phyloP scores from a whole-genome alignment of 768 basidiomycete species.

The Candolleomyces efflorescens region DNA sequence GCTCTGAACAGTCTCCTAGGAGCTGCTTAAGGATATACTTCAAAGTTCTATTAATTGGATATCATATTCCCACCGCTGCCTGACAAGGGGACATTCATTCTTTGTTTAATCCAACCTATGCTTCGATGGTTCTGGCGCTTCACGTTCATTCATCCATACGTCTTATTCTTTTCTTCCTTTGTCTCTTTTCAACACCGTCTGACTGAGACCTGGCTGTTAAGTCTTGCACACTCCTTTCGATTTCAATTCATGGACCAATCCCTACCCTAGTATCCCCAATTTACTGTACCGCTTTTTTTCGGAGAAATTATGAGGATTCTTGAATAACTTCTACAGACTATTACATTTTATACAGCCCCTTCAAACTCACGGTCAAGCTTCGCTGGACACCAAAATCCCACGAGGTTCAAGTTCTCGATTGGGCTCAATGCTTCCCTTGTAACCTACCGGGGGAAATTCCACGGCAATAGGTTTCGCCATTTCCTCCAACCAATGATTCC shows the following conservation, averaged over 20 bases:
- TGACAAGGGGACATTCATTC: too few species aligned
- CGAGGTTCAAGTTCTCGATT: background rate
- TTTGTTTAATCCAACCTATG: too few species aligned
- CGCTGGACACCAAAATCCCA: background rate
- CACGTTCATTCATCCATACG: background rate
- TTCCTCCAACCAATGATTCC: constrained; percentile 36
- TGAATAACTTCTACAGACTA: background rate
- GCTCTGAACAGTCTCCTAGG: constrained; percentile 73
- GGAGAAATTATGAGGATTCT: background rate
- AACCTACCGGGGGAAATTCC: background rate
- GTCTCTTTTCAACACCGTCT: background rate
- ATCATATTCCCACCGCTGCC: background rate
- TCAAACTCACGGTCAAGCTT: too few species aligned
- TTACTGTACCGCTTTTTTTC: background rate
- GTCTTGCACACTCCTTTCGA: background rate
- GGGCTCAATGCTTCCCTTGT: too few species aligned
- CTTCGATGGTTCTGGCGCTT: too few species aligned
- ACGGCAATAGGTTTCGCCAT: constrained; percentile 30
- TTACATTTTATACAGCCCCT: too few species aligned
- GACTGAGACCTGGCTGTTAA: background rate
- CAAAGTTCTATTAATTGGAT: constrained; percentile 8
- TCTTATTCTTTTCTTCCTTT: background rate
- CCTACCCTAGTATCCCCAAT: background rate
- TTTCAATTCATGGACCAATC: background rate
- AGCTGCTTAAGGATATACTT: too few species aligned